These are phyloP conservation scores for Zygotorulaspora florentina DNA, from an alignment of 805 yeast species.

Conservation along the genomic window DNA sequence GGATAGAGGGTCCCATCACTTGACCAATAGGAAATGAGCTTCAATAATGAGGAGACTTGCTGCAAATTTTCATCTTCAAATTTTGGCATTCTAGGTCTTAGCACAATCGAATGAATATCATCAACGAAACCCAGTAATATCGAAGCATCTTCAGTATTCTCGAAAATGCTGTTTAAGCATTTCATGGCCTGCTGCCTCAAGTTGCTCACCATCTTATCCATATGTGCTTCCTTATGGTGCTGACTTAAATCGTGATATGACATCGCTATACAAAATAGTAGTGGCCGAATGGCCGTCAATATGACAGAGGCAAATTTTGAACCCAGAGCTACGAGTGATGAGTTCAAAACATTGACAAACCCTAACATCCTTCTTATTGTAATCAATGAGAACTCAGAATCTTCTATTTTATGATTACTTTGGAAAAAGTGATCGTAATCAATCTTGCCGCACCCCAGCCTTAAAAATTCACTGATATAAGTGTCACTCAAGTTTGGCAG, in stretches of 20 bases:
- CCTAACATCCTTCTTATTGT: slow-evolving; percentile 55
- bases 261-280: slow-evolving; percentile 50
- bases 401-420: slow-evolving; percentile 21
- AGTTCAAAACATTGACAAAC: slow-evolving; percentile 45
- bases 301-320: slow-evolving; percentile 48
- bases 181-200: slow-evolving; percentile 67
- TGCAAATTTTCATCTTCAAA: slow-evolving; percentile 79
- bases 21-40: slow-evolving; percentile 59
- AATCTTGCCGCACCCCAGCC: slow-evolving; percentile 56
- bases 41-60: slow-evolving; percentile 75
- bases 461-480: slow-evolving; percentile 56
- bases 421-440: slow-evolving; percentile 37
- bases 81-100: slow-evolving; percentile 59
- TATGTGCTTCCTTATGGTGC: slow-evolving; percentile 21
- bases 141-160: slow-evolving; percentile 44
- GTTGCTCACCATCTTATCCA: slow-evolving; percentile 48
- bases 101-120: slow-evolving; percentile 48
- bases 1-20: slow-evolving; percentile 42
- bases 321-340: slow-evolving; percentile 46
- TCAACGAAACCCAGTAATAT: slow-evolving; percentile 55
- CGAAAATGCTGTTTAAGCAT: slow-evolving; percentile 55
- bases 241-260: slow-evolving; percentile 44
- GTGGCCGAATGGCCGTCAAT: slow-evolving; percentile 50
- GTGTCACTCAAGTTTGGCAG: slow-evolving; percentile 53
- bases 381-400: slow-evolving; percentile 28